Conservation (phyloP, 352 stramenopile genomes). For the Pythium vanterpoolii region DNA sequence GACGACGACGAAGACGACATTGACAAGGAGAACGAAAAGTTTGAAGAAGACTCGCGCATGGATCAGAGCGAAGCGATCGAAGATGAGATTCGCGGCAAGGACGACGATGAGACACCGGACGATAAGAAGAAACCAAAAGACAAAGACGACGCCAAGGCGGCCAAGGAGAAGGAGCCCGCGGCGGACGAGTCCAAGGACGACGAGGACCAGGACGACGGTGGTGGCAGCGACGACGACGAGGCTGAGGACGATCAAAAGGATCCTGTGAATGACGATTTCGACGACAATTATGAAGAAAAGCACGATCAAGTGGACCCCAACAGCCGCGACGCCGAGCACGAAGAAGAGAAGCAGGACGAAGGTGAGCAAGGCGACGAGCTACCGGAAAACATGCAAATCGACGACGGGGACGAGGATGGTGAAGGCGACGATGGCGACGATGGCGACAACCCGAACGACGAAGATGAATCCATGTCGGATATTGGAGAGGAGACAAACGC, state of each 20-base stretch:
- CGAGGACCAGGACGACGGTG: slow-evolving; percentile 36
- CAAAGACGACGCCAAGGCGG: no score
- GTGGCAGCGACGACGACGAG: slow-evolving; percentile 53
- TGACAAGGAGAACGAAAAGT: slow-evolving; percentile 96
- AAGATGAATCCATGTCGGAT: slow-evolving; percentile 57
- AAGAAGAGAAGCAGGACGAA: slow-evolving; percentile 57
- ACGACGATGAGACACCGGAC: slow-evolving; percentile 44
- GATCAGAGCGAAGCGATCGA: slow-evolving; percentile 71
- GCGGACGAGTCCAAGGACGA: slow-evolving; percentile 78
- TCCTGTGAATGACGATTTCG: slow-evolving; percentile 78
- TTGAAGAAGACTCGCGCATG: slow-evolving; percentile 85
- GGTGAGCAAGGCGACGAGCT: slow-evolving; percentile 63
- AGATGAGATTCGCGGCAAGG: slow-evolving; percentile 88
- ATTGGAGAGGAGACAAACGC: slow-evolving; percentile 33
- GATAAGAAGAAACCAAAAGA: slow-evolving; percentile 75
- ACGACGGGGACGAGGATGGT: slow-evolving; percentile 64
- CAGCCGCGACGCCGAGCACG: slow-evolving; percentile 31
- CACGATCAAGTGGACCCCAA: slow-evolving; percentile 38
- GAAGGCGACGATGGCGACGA: slow-evolving; percentile 26
- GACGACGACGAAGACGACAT: slow-evolving; percentile 93
- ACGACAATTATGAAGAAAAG: slow-evolving; percentile 62
- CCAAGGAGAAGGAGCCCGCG: slow-evolving; percentile 44
- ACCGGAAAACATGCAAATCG: slow-evolving; percentile 85
- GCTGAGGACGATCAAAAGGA: slow-evolving; percentile 69
- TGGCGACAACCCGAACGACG: slow-evolving; percentile 31